Evolutionary conservation across 2,329 filamentous ascomycete species (phyloP).

Genomic region (Fusarium domesticum): DNA sequence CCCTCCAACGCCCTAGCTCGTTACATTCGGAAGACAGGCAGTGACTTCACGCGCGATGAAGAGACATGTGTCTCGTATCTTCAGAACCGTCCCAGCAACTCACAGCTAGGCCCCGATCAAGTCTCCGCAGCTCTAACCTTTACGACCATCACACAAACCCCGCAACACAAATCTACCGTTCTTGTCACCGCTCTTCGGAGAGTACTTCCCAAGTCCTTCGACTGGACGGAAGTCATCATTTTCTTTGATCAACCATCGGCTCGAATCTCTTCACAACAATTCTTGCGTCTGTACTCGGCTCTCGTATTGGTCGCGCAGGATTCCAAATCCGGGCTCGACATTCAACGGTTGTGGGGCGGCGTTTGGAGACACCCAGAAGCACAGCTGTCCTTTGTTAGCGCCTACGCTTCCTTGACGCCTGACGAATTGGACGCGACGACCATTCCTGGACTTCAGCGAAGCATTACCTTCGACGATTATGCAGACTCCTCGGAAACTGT

Average conservation of each 20-base stretch:
- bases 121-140: slow-evolving; percentile 76
- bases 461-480: slow-evolving; percentile 65
- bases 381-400: slow-evolving; percentile 89
- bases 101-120: slow-evolving; percentile 75
- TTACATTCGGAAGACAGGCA: slow-evolving; percentile 71
- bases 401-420: slow-evolving; percentile 73
- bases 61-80: slow-evolving; percentile 60
- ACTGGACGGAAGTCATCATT: slow-evolving; percentile 69
- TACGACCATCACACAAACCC: slow-evolving; percentile 56
- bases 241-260: slow-evolving; percentile 79
- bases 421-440: slow-evolving; percentile 79
- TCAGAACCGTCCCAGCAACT: slow-evolving; percentile 48
- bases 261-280: slow-evolving; percentile 74
- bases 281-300: slow-evolving; percentile 76
- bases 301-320: slow-evolving; percentile 68
- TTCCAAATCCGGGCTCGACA: slow-evolving; percentile 59
- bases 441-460: slow-evolving; percentile 76
- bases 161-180: slow-evolving; percentile 49
- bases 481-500: slow-evolving; percentile 48
- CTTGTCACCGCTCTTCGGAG: slow-evolving; percentile 62
- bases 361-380: slow-evolving; percentile 83
- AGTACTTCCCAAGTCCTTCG: slow-evolving; percentile 61
- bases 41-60: slow-evolving; percentile 70
- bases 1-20: slow-evolving; percentile 57
- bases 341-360: slow-evolving; percentile 88